A percentile compares a stretch with the other conserved stretches of the same genome.
phyloP scores from a whole-genome alignment of 2,329 filamentous ascomycete genomes.

The Aspergillus fijiensis region DNA sequence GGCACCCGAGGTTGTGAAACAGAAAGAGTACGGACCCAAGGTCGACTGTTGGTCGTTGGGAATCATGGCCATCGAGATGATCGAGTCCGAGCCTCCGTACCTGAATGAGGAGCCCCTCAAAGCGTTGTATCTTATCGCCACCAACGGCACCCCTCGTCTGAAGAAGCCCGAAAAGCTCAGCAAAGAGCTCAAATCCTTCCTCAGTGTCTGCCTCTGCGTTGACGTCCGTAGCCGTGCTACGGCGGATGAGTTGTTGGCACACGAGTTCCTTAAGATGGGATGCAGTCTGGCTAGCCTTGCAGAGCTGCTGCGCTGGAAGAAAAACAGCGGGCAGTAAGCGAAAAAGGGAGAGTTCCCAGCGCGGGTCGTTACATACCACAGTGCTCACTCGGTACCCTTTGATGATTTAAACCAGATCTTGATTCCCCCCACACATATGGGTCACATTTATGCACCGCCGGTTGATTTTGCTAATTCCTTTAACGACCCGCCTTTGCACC shows the following conservation, averaged over 20 bases:
- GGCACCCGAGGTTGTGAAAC: slow-evolving; percentile 98
- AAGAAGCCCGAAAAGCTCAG: slow-evolving; percentile 98
- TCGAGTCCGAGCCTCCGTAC: slow-evolving; percentile 96
- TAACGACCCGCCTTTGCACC: slow-evolving; percentile 27
- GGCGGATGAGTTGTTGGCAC: slow-evolving; percentile 80
- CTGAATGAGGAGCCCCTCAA: slow-evolving; percentile 97
- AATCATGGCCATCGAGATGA: slow-evolving; percentile 99
- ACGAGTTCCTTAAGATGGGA: slow-evolving; percentile 92
- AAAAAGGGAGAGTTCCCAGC: slow-evolving; percentile 5
- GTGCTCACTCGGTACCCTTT: slow-evolving; percentile 14
- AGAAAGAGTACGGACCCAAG: slow-evolving; percentile 97
- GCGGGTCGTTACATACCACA: neutral
- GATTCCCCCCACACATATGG: slow-evolving; percentile 31
- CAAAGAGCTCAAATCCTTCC: slow-evolving; percentile 96
- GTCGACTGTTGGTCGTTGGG: slow-evolving; percentile 98
- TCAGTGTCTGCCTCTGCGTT: slow-evolving; percentile 93
- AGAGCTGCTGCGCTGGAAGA: slow-evolving; percentile 73
- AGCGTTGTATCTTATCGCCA: slow-evolving; percentile 94
- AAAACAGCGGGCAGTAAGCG: slow-evolving; percentile 42
- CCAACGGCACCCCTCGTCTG: slow-evolving; percentile 90
- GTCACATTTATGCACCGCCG: slow-evolving; percentile 29
- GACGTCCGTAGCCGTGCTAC: slow-evolving; percentile 94
- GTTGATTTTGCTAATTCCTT: slow-evolving; percentile 24
- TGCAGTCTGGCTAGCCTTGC: slow-evolving; percentile 80
- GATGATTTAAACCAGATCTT: slow-evolving; percentile 25